Base-by-base conservation (phyloP, 148 eudicot genomes). In the Oxyria digyna region DNA sequence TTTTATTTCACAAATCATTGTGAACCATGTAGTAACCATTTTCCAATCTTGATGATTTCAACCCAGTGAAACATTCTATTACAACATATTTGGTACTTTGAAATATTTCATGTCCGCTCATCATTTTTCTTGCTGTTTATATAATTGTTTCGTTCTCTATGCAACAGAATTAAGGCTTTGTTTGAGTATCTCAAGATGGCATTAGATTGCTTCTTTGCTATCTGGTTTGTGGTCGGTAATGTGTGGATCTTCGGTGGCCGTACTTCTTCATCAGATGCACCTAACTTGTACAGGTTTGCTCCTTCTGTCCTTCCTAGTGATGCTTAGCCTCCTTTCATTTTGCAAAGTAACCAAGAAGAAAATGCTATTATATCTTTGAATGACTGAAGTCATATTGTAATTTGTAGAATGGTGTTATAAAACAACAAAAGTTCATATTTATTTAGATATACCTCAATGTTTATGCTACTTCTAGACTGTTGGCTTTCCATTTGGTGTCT, bases 211-310 rank as follows among this genome's bases (percentile, higher is more conserved):
- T 92, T 87, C 88, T 92, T 92, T 76, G 98, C 98, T 3, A 82
- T 89, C 70, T 92, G 98, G 98, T 92, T 92, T 74, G 98, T 92
- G 73, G 89, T 92, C 73, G 98, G 98, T 33, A 92, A 89, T 68
- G 98, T 92, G 68, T 92, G 98, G 98, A 80, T 92, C 80, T 92
- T 92, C 78, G 98, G 98, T 35, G 98, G 98, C 26, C 96, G 86
- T 78, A 79, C 98, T 68, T 89, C 98, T 72, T 74, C 89, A 10
- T 46, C 85, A 46, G 98, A 84, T 64, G 98, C 98, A 79, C 96
- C 96, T 49, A 87, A 84, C 78, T 79, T 92, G 86, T 92, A 92
- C 86, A 87, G 91, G 98, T 92, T 75, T 57, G n/a, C 37, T 54
- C 62, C 62, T 52, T 24, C 10, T 15, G 27, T 54, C 62, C 62